These are phyloP conservation scores for Knufia petricola DNA, from an alignment of 2,329 filamentous ascomycete species.

Conservation along the genomic window DNA sequence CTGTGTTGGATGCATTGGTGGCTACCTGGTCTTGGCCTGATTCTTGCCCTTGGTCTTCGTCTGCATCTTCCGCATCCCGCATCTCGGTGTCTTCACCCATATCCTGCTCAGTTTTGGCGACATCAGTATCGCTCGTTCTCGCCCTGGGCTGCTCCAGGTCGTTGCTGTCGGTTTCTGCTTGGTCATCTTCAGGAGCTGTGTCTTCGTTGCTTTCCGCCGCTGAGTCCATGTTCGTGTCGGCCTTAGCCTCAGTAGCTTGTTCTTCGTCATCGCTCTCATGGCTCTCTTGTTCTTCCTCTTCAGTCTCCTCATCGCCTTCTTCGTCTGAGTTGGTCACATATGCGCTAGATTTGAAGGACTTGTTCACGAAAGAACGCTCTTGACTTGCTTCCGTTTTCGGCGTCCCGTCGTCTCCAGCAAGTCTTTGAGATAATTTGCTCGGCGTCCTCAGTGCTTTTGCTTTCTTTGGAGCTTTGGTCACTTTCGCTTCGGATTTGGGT, in stretches of 20 bases:
- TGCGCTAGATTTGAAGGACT: slow-evolving; percentile 9
- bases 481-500: background rate
- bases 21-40: background rate
- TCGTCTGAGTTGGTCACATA: slow-evolving; percentile 15
- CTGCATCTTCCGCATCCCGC: background rate
- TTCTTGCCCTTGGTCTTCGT: background rate
- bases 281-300: background rate
- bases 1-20: background rate
- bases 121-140: background rate
- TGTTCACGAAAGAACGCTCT: slow-evolving; percentile 1
- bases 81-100: background rate
- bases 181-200: background rate
- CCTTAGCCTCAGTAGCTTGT: background rate
- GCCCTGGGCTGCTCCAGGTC: background rate
- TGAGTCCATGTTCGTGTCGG: background rate
- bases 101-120: background rate
- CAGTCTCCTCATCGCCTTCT: slow-evolving; percentile 8
- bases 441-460: slow-evolving; percentile 7
- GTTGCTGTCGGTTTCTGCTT: background rate
- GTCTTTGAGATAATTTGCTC: slow-evolving; percentile 17
- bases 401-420: slow-evolving; percentile 5
- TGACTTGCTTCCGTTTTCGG: background rate
- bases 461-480: too few relatives aligned
- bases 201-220: background rate
- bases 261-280: background rate